These are phyloP conservation scores for Odontarrhena argentea DNA, from an alignment of 345 rosid genomes.

Conservation along the genomic window DNA sequence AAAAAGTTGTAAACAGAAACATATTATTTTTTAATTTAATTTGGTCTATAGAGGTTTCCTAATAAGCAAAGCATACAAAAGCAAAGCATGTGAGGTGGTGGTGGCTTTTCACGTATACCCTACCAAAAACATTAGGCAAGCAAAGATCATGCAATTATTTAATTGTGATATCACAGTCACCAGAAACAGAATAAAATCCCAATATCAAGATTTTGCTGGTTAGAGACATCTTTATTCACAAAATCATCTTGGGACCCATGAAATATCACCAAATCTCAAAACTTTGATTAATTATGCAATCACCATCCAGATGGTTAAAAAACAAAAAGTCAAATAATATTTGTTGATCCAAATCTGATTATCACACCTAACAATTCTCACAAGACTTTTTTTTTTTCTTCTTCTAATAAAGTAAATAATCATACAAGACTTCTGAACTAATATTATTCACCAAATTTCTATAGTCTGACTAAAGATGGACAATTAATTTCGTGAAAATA, in stretches of 20 bases:
- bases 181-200: conserved; percentile 38
- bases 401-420: not conserved
- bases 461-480: no score
- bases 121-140: conserved; percentile 32
- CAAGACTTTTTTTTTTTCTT: no score
- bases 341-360: not conserved
- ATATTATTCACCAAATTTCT: conserved; percentile 17
- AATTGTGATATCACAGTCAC: conserved; percentile 31
- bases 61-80: conserved; percentile 16
- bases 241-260: conserved; percentile 38
- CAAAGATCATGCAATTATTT: conserved; percentile 24
- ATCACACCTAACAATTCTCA: not conserved
- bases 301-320: conserved; percentile 17
- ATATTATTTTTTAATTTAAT: not conserved
- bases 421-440: conserved; percentile 13
- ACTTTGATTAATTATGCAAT: conserved; percentile 15
- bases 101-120: conserved; percentile 34
- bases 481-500: not conserved
- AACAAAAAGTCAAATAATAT: not conserved
- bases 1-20: not conserved
- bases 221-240: conserved; percentile 30
- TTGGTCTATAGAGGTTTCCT: conserved; percentile 13
- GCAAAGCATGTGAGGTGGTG: conserved; percentile 40
- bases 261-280: conserved; percentile 36
- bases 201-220: conserved; percentile 30